A percentile compares a stretch with the other conserved stretches of the same genome.
phyloP scores from a whole-genome alignment of 495 filamentous ascomycete species.

The Hypoxylon fuscum region DNA sequence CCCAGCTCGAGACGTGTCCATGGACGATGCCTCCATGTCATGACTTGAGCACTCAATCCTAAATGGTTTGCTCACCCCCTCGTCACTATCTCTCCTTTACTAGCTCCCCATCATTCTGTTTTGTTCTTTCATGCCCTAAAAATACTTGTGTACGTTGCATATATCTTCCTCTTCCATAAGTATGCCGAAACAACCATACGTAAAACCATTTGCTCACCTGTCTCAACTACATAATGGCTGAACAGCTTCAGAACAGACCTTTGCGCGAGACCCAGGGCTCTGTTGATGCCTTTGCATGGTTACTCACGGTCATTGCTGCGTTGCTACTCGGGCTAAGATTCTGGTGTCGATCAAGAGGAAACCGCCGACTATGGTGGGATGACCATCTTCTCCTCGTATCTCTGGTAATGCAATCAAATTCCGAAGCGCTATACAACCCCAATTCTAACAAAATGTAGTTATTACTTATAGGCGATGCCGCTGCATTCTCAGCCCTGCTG shows the following conservation, averaged over 20 bases:
- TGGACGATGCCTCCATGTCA: too few relatives aligned
- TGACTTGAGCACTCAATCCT: too few relatives aligned
- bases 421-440: background rate
- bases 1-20: too few relatives aligned
- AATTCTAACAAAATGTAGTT: background rate
- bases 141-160: too few relatives aligned
- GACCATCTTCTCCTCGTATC: background rate
- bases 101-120: too few relatives aligned
- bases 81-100: too few relatives aligned
- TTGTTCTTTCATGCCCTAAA: too few relatives aligned
- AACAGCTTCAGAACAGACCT: background rate
- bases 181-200: background rate
- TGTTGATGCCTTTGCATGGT: background rate
- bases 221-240: background rate
- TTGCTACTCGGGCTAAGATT: background rate
- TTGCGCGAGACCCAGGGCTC: background rate
- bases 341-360: background rate
- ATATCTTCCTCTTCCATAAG: background rate
- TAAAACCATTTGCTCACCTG: background rate
- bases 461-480: background rate
- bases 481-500: background rate
- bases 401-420: background rate
- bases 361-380: background rate
- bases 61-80: too few relatives aligned
- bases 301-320: background rate